phyloP scores from a whole-genome alignment of 2,329 filamentous ascomycete genomes.

The Neonectria coccinea region DNA sequence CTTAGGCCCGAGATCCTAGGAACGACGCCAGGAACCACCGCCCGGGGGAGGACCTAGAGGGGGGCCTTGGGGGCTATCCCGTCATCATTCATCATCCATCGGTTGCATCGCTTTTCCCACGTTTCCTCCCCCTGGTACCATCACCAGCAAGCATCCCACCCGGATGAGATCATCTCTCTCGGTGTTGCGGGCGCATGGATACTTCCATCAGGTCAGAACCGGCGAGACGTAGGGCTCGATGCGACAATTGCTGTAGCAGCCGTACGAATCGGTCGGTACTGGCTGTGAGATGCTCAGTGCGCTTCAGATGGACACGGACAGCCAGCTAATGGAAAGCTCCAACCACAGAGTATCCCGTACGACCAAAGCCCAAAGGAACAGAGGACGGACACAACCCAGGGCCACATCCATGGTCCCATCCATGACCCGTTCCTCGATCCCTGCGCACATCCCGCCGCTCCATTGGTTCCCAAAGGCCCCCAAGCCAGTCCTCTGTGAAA shows the following conservation, averaged over 20 bases:
- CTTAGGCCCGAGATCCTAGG: conserved; percentile 24
- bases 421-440: conserved; percentile 13
- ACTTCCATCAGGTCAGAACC: not conserved
- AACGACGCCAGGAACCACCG: conserved; percentile 22
- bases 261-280: not conserved
- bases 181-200: conserved; percentile 1
- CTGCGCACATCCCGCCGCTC: conserved; percentile 25
- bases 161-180: conserved; percentile 6
- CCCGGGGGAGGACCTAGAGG: conserved; percentile 5
- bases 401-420: not conserved
- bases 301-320: not conserved
- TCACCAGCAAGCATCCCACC: conserved; percentile 11
- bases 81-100: conserved; percentile 22
- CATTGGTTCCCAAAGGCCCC: conserved; percentile 22
- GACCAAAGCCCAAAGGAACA: not conserved
- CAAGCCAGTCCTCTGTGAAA: conserved; percentile 23
- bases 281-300: no score
- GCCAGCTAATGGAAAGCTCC: not conserved
- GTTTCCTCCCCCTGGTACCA: conserved; percentile 16
- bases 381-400: not conserved
- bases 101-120: conserved; percentile 13
- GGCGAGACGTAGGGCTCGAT: not conserved
- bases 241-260: not conserved
- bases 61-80: conserved; percentile 11
- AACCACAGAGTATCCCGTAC: not conserved